These are phyloP conservation scores for Colletotrichum camelliae DNA, from an alignment of 2,329 filamentous ascomycete species.

Conservation along the genomic window DNA sequence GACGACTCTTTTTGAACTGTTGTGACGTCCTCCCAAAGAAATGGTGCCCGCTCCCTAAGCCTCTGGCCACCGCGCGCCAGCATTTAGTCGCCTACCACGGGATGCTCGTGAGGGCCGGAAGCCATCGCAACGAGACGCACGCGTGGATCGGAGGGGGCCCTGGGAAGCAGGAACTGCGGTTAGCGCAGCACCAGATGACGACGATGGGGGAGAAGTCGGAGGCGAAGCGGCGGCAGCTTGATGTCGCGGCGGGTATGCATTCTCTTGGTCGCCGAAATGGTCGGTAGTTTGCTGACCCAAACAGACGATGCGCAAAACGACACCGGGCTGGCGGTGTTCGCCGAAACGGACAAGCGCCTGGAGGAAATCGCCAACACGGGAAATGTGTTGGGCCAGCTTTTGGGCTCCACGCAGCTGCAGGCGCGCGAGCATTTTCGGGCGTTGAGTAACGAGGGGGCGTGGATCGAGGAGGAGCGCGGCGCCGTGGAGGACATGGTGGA, in stretches of 20 bases:
- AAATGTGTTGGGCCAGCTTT: background rate
- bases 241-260: background rate
- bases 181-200: background rate
- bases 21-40: background rate
- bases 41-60: background rate
- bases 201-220: background rate
- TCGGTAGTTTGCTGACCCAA: background rate
- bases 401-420: background rate
- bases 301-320: background rate
- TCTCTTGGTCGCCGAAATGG: background rate
- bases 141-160: background rate
- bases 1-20: background rate
- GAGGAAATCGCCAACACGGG: background rate
- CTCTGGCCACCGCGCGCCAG: background rate
- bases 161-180: background rate
- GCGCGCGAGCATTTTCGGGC: background rate
- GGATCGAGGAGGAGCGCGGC: background rate
- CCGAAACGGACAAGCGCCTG: background rate
- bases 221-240: background rate
- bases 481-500: background rate
- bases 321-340: background rate
- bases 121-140: background rate
- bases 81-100: background rate
- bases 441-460: background rate
- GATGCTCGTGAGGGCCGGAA: background rate